phyloP scores from a whole-genome alignment of 805 yeast species.

The Yamadazyma tumulicola region DNA sequence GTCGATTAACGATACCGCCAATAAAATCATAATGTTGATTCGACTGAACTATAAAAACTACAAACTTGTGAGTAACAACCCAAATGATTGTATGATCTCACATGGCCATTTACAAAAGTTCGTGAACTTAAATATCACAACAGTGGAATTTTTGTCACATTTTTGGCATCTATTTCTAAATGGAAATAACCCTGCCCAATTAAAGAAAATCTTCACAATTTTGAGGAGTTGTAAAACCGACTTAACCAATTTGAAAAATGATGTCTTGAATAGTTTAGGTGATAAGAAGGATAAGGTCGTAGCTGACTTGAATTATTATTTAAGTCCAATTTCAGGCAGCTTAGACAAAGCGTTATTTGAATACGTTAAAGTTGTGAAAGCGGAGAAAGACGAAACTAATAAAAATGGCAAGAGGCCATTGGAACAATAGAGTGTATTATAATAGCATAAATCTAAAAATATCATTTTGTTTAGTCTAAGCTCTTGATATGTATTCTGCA shows the following conservation, averaged over 20 bases:
- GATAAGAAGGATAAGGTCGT: slow-evolving; percentile 30
- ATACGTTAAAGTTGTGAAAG: slow-evolving; percentile 28
- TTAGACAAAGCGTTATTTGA: slow-evolving; percentile 33
- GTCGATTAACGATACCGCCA: slow-evolving; percentile 31
- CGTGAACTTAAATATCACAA: slow-evolving; percentile 34
- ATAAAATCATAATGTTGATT: slow-evolving; percentile 27
- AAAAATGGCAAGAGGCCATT: slow-evolving; percentile 34
- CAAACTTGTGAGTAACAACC: slow-evolving; percentile 13
- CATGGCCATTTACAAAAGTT: slow-evolving; percentile 28
- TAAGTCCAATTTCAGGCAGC: slow-evolving; percentile 29
- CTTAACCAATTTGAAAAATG: slow-evolving; percentile 23
- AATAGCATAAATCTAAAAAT: too few species aligned
- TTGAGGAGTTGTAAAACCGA: slow-evolving; percentile 32
- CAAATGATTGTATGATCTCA: slow-evolving; percentile 14
- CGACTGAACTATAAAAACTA: slow-evolving; percentile 34
- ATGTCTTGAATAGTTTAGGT: slow-evolving; percentile 22
- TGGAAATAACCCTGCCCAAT: slow-evolving; percentile 35
- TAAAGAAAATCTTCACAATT: slow-evolving; percentile 35
- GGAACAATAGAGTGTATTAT: slow-evolving; percentile 5
- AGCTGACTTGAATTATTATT: slow-evolving; percentile 30
- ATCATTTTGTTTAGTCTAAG: too few species aligned
- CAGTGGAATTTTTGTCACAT: slow-evolving; percentile 41
- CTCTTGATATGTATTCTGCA: too few species aligned
- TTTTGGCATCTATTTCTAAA: slow-evolving; percentile 39
- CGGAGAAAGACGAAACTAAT: slow-evolving; percentile 18